Evolutionary conservation across 306 rosid genomes (phyloP), one percentile per base, ranked within the genome.

Genomic region (Cucumis melo): DNA sequence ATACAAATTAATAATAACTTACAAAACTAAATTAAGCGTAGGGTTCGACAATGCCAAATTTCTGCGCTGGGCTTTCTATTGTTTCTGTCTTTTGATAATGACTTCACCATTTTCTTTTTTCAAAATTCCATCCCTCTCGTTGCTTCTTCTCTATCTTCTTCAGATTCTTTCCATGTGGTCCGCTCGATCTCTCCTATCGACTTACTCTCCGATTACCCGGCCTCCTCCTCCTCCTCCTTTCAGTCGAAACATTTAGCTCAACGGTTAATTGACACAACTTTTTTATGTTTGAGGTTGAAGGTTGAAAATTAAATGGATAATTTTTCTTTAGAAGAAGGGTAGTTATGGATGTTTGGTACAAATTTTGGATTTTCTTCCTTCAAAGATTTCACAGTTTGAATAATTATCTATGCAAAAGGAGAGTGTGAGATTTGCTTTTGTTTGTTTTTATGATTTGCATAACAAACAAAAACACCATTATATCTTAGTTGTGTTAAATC

Each of bases 81-180:
- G 73, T 65, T 65, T 39, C 51, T 67, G 74, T 41, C 74, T n/a
- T 41, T 39, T 67, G 74, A 67, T n/a, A 67, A 39, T 67, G 74
- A 67, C 74, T 65, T 65, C 32, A 39, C 54, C 19, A 36, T 16
- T 27, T 51, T 51, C 19, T 14, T 16, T 64, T 67, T 67, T 66
- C 29, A 67, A 66, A 66, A 41, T 10, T 21, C 53, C 29, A 67
- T 16, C 11, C 7, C 74, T 67, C 42, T 1, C 67, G 7, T 29
- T 61, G 20, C 8, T 59, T 24, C 64, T 23, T 59, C 34, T 60
- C 23, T n/a, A n/a, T n/a, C n/a, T n/a, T 58, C 39, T 60, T 23
- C 15, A 14, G 20, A 32, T 7, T 61, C 67, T 61, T 15, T 15
- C 20, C n/a, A 61, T 21, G 6, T 61, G 20, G 20, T 29, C 42